Evolutionary conservation across 768 basidiomycete genomes (phyloP).

Genomic region (Glaciozyma martinii): DNA sequence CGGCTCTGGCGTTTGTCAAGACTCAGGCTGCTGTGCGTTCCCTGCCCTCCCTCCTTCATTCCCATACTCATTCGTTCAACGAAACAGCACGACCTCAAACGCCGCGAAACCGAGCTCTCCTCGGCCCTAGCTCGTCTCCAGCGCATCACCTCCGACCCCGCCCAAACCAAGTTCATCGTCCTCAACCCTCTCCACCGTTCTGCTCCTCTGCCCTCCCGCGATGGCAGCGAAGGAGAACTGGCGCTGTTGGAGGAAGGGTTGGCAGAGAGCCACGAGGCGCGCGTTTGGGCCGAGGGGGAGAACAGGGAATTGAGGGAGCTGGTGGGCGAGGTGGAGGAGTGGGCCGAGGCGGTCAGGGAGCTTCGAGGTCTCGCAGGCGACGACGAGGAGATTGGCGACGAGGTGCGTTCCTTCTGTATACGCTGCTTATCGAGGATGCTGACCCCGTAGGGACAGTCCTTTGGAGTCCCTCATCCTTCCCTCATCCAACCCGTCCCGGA

Average conservation of each 20-base stretch:
- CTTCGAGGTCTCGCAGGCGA: not conserved
- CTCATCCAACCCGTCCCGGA: slow-evolving; percentile 6
- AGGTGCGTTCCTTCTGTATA: not conserved
- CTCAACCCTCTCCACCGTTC: slow-evolving; percentile 4
- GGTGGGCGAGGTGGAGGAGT: slow-evolving; percentile 20
- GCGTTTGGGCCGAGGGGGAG: slow-evolving; percentile 2
- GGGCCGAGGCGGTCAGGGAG: slow-evolving; percentile 7
- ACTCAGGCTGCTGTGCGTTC: slow-evolving; percentile 13
- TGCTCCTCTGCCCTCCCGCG: not conserved
- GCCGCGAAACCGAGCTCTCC: slow-evolving; percentile 14
- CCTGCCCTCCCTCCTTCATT: not conserved
- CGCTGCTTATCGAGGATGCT: rapidly evolving
- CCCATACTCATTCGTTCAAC: rapidly evolving
- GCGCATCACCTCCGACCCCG: slow-evolving; percentile 13
- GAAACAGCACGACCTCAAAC: slow-evolving; percentile 23
- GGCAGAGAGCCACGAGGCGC: not conserved
- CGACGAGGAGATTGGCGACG: slow-evolving; percentile 1
- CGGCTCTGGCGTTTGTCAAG: slow-evolving; percentile 18
- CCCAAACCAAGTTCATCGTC: slow-evolving; percentile 10
- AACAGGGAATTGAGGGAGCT: slow-evolving; percentile 4
- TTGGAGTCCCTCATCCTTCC: slow-evolving; percentile 4
- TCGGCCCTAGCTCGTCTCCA: slow-evolving; percentile 10
- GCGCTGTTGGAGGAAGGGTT: slow-evolving; percentile 1
- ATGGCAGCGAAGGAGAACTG: slow-evolving; percentile 2
- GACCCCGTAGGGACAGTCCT: not conserved